Evolutionary conservation across 768 basidiomycete genomes (phyloP).

Genomic region (Panaeolus cyanescens): DNA sequence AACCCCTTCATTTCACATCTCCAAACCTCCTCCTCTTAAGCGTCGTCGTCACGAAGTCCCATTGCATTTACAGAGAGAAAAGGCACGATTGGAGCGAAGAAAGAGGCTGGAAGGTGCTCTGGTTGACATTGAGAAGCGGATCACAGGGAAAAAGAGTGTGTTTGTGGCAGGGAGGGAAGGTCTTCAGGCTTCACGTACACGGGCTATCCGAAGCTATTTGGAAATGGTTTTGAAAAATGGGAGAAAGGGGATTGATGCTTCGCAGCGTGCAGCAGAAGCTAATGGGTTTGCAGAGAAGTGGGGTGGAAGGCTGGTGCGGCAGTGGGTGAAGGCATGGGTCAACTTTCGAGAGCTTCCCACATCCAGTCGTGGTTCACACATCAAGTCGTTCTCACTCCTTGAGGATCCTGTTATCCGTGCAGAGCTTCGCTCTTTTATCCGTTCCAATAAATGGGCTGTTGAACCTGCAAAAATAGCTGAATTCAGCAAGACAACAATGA

Average conservation of each 20-base stretch:
- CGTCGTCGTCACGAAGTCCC: slow-evolving; percentile 21
- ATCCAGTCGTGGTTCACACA: slow-evolving; percentile 26
- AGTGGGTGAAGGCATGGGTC: slow-evolving; percentile 28
- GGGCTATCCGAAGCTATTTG: slow-evolving; percentile 28
- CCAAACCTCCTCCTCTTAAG: slow-evolving; percentile 20
- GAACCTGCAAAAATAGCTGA: slow-evolving; percentile 30
- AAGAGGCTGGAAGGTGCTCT: slow-evolving; percentile 12
- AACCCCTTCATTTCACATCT: not conserved
- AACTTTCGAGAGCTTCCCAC: slow-evolving; percentile 20
- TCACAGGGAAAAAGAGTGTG: slow-evolving; percentile 20
- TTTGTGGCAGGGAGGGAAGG: slow-evolving; percentile 27
- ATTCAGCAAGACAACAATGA: slow-evolving; percentile 22
- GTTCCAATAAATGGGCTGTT: slow-evolving; percentile 37
- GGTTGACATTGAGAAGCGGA: slow-evolving; percentile 23
- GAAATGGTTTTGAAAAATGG: slow-evolving; percentile 30
- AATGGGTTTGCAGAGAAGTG: slow-evolving; percentile 32
- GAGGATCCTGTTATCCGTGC: slow-evolving; percentile 26
- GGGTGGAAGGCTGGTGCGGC: slow-evolving; percentile 24
- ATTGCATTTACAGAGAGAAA: slow-evolving; percentile 1
- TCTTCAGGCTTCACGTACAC: slow-evolving; percentile 26
- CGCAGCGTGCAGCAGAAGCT: slow-evolving; percentile 26
- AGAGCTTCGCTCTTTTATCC: slow-evolving; percentile 28
- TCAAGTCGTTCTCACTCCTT: slow-evolving; percentile 27
- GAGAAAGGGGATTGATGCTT: slow-evolving; percentile 20
- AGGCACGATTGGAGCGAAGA: slow-evolving; percentile 5